Evolutionary conservation across 108 stramenopile genomes (phyloP), one percentile per base, ranked within the genome.

Genomic region (Pseudonitzschia multiseries): DNA sequence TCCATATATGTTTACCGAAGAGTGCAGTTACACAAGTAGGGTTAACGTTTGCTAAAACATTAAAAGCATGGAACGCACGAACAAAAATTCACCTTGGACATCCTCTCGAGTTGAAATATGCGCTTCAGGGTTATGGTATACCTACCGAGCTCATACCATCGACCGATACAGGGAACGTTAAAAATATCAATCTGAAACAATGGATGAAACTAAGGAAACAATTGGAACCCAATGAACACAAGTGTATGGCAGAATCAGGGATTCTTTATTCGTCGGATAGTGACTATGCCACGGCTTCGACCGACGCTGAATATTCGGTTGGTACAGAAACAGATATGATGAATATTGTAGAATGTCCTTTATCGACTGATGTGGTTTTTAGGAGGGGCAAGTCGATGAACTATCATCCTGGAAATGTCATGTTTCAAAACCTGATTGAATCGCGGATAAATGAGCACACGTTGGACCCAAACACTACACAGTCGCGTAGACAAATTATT

Each of bases 101-200:
- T 40, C 33, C 9, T 33, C 0, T 62, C n/a, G 61, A 62, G 36
- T 9, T 62, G 28, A 24, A 33, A 62, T 62, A 62, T 14, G 3
- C 14, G 18, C 36, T 62, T 40, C 61, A 62, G 4, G 3, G 20
- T 14, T 62, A 20, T 62, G 61, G 61, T 20, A 62, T 78, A 22
- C 77, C 70, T 1, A 21, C n/a, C 44, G 66, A 67, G 12, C 66
- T 67, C 15, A 44, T 67, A 5, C 66, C 66, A 12, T 50, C 27
- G 4, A 67, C 66, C 17, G 66, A 67, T 18, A 50, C 46, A 10
- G 66, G 66, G 17, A 67, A 67, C 48, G 17, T 67, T 12, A 67
- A 67, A 67, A 28, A 8, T 24, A 27, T 13, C 6, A 44, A 67
- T 14, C 46, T 48, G 17, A 67, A 48, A 50, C 66, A 50, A 48